Conservation (phyloP, 2,329 filamentous ascomycete species). For the Epichloe sp. region DNA sequence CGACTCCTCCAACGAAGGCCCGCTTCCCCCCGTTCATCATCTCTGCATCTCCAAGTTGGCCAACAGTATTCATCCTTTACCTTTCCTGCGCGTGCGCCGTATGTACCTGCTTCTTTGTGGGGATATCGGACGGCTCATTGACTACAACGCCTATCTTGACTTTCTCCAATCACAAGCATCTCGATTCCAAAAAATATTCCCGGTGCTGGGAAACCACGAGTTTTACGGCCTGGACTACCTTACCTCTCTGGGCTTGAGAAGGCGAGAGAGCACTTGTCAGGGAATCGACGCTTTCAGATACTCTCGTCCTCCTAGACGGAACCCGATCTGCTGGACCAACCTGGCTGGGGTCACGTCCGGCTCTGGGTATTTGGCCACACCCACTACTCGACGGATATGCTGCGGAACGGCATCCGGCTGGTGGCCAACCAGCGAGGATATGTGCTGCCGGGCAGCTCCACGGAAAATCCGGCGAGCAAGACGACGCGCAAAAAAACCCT, state of each 20-base stretch:
- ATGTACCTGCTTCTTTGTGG: slow-evolving; percentile 35
- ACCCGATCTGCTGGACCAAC: slow-evolving; percentile 22
- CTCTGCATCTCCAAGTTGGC: slow-evolving; percentile 23
- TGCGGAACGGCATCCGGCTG: slow-evolving; percentile 20
- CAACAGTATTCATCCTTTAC: slow-evolving; percentile 29
- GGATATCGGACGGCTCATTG: slow-evolving; percentile 35
- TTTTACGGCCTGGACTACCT: no score
- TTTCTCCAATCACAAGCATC: slow-evolving; percentile 30
- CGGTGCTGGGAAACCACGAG: no score
- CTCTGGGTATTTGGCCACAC: slow-evolving; percentile 37
- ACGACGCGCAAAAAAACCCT: no score
- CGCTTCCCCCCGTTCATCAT: no score
- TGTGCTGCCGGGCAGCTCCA: slow-evolving; percentile 12
- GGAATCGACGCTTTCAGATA: no score
- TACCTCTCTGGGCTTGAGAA: no score
- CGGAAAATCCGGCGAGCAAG: no score
- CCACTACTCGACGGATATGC: slow-evolving; percentile 28
- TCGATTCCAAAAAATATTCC: slow-evolving; percentile 15
- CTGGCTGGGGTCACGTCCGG: slow-evolving; percentile 20
- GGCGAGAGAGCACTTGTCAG: no score
- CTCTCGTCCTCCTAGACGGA: no score
- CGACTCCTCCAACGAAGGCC: no score
- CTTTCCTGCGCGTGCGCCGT: slow-evolving; percentile 26
- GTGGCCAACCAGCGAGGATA: slow-evolving; percentile 33
- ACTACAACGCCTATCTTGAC: slow-evolving; percentile 29